phyloP scores from a whole-genome alignment of 2,329 filamentous ascomycete species.

The Bipolaris gigantea region DNA sequence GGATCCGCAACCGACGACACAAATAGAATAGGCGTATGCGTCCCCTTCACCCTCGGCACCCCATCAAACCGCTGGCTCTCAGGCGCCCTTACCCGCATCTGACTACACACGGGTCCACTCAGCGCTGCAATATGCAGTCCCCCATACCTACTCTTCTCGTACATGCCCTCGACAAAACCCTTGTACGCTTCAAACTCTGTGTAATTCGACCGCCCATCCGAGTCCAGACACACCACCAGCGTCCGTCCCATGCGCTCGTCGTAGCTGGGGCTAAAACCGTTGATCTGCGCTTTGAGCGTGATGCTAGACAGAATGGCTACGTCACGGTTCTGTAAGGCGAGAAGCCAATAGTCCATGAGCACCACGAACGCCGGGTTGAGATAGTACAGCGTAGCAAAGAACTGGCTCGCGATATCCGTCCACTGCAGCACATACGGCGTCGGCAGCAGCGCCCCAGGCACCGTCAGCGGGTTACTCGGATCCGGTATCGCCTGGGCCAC shows the following conservation, averaged over 20 bases:
- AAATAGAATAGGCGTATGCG: conserved; percentile 16
- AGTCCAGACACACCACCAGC: not conserved
- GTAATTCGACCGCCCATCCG: not conserved
- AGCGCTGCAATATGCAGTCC: conserved; percentile 10
- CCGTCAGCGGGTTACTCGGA: not conserved
- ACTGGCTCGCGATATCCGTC: not conserved
- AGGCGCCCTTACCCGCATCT: conserved; percentile 17
- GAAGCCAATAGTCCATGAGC: not conserved
- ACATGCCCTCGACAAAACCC: conserved; percentile 1
- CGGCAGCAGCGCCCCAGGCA: not conserved
- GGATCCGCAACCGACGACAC: conserved; percentile 50
- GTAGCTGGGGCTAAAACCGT: not conserved
- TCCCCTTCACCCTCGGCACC: conserved; percentile 6
- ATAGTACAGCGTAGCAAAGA: not conserved
- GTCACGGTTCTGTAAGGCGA: conserved; percentile 10
- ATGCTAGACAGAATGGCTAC: not conserved
- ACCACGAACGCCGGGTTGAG: not conserved
- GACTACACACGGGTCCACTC: conserved; percentile 18
- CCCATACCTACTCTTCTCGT: conserved; percentile 4
- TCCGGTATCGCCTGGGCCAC: not conserved
- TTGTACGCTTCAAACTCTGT: not conserved
- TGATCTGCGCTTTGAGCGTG: conserved; percentile 6
- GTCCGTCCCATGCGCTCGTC: not conserved
- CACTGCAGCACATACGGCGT: not conserved
- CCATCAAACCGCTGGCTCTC: conserved; percentile 25